phyloP scores from a whole-genome alignment of 148 eudicot genomes.

The Dysphania ambrosioides region DNA sequence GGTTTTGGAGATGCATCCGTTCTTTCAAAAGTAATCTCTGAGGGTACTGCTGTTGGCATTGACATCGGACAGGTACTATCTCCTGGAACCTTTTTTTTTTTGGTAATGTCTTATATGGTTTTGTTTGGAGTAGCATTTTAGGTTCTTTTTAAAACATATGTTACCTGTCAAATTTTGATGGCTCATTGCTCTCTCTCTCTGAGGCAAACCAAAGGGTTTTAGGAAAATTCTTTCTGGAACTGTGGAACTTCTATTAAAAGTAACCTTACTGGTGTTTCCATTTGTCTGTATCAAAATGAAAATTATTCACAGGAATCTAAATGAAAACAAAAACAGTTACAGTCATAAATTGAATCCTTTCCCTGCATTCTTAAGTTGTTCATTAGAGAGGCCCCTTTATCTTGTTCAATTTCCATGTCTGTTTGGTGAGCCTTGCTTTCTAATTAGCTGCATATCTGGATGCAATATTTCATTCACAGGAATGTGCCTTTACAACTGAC shows the following conservation, averaged over 20 bases:
- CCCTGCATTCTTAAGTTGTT: neutral
- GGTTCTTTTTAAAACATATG: too few relatives aligned
- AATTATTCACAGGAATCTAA: neutral
- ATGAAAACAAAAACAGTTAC: neutral
- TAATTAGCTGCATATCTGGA: too few relatives aligned
- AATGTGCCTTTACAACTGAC: too few relatives aligned
- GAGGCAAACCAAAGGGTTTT: neutral
- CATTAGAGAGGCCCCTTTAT: too few relatives aligned
- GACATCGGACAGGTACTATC: conserved; percentile 90
- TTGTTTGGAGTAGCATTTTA: neutral
- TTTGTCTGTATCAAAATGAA: too few relatives aligned
- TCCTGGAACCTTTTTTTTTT: conserved; percentile 8
- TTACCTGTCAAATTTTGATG: neutral
- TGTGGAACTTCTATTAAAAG: neutral
- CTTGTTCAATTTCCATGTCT: too few relatives aligned
- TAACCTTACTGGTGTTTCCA: too few relatives aligned
- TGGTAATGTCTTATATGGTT: neutral
- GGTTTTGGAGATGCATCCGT: conserved; percentile 87
- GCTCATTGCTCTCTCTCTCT: neutral
- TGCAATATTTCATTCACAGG: too few relatives aligned
- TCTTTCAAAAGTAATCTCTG: conserved; percentile 73
- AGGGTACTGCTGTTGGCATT: conserved; percentile 80
- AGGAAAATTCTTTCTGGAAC: neutral
- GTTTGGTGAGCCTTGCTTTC: too few relatives aligned
- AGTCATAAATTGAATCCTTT: neutral